phyloP scores from a whole-genome alignment of 208 protist species.

The Leishmania lainsoni region DNA sequence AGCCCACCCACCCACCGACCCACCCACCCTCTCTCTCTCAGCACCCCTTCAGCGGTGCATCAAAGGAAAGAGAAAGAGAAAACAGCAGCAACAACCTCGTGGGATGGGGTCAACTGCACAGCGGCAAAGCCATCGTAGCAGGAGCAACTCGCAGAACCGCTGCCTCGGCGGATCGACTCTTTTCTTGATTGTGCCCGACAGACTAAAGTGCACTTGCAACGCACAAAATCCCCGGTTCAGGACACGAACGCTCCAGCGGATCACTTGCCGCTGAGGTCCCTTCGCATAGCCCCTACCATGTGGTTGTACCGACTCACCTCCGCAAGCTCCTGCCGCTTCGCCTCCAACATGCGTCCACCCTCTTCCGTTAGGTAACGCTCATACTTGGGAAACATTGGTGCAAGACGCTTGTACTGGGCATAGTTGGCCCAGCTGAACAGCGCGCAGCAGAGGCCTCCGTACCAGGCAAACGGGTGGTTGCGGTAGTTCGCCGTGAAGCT shows the following conservation, averaged over 20 bases:
- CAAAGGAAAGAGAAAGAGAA: neutral
- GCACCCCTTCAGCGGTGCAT: neutral
- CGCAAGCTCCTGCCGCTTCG: constrained; percentile 76
- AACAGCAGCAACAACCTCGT: neutral
- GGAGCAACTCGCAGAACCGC: neutral
- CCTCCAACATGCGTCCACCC: constrained; percentile 68
- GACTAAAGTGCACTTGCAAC: neutral
- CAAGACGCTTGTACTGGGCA: constrained; percentile 72
- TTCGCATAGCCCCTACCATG: constrained; percentile 78
- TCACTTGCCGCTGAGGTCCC: constrained; percentile 43
- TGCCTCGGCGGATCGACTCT: neutral
- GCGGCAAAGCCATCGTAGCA: neutral
- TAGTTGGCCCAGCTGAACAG: constrained; percentile 76
- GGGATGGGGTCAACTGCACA: neutral
- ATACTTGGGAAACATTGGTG: constrained; percentile 74
- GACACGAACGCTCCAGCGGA: neutral
- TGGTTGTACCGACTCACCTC: constrained; percentile 80
- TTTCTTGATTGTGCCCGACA: neutral
- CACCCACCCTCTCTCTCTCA: neutral
- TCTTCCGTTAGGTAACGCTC: constrained; percentile 57
- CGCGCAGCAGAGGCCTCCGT: constrained; percentile 43
- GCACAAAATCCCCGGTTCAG: neutral
- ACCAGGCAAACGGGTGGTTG: constrained; percentile 60
- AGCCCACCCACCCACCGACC: neutral
- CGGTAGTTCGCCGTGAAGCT: constrained; percentile 57